Evolutionary conservation across 2,329 filamentous ascomycete species (phyloP).

Genomic region (Trichoderma afroharzianum): DNA sequence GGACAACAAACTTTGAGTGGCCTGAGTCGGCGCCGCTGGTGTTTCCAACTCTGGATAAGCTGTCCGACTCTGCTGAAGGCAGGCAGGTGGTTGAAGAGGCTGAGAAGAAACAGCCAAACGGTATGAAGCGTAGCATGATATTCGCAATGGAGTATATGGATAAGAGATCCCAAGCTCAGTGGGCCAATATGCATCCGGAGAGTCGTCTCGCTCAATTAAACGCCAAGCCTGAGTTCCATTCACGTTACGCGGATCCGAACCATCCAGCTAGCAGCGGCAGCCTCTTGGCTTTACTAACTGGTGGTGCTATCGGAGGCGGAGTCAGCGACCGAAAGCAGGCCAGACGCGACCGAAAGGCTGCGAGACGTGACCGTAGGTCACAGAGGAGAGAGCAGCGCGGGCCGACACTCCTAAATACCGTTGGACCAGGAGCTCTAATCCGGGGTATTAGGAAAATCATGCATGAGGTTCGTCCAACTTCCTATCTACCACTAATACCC

Average conservation of each 20-base stretch:
- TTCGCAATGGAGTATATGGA: conserved; percentile 24
- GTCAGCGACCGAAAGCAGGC: not conserved
- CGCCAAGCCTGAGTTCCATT: conserved; percentile 26
- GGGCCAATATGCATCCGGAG: conserved; percentile 22
- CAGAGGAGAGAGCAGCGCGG: conserved; percentile 8
- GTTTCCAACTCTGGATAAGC: conserved; percentile 42
- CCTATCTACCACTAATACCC: not conserved
- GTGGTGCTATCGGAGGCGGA: conserved; percentile 16
- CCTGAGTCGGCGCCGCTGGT: conserved; percentile 47
- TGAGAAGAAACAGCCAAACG: conserved; percentile 6
- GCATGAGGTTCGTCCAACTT: conserved; percentile 9
- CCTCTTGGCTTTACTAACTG: conserved; percentile 27
- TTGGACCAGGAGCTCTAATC: conserved; percentile 14
- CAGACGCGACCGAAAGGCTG: not conserved
- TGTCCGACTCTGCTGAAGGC: not conserved
- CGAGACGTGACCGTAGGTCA: not conserved
- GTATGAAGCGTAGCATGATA: conserved; percentile 13
- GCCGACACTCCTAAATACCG: not conserved
- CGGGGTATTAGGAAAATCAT: conserved; percentile 16
- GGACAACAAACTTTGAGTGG: conserved; percentile 35
- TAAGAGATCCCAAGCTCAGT: conserved; percentile 25
- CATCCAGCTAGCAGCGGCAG: conserved; percentile 29
- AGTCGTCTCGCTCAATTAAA: conserved; percentile 22
- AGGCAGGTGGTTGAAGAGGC: not conserved
- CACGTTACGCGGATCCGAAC: conserved; percentile 29